A percentile compares a stretch with the other conserved stretches of the same genome.
These are phyloP conservation scores for Colletotrichum tropicicola DNA, from an alignment of 2,329 filamentous ascomycete genomes.

Conservation along the genomic window DNA sequence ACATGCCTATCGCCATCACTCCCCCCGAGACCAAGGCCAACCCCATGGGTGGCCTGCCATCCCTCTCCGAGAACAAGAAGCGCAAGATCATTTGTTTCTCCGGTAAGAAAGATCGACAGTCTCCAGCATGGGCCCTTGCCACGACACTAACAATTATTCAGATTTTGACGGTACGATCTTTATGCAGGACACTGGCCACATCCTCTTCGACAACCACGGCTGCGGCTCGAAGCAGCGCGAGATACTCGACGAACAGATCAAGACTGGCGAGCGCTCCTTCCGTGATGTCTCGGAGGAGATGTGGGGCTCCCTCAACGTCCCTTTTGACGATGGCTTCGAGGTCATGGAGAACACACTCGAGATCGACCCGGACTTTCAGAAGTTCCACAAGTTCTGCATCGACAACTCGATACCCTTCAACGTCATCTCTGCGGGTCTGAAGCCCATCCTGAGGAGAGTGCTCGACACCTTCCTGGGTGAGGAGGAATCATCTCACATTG, in stretches of 20 bases:
- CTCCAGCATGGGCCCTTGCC: not conserved
- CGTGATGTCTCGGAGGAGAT: constrained; percentile 77
- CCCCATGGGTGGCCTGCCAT: constrained; percentile 25
- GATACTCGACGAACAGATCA: constrained; percentile 70
- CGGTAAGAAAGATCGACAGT: constrained; percentile 45
- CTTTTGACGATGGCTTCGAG: constrained; percentile 74
- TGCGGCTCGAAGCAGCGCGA: constrained; percentile 66
- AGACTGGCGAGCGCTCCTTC: constrained; percentile 71
- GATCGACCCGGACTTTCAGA: constrained; percentile 70
- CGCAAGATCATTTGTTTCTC: constrained; percentile 68
- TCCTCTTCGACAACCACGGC: constrained; percentile 73
- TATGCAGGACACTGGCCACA: constrained; percentile 76
- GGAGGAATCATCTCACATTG: constrained; percentile 64
- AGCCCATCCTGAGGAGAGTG: constrained; percentile 69
- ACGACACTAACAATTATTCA: constrained; percentile 39
- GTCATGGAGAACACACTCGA: constrained; percentile 69
- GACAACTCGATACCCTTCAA: constrained; percentile 73
- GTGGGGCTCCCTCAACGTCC: constrained; percentile 73
- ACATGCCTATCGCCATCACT: constrained; percentile 49
- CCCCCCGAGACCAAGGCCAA: constrained; percentile 42
- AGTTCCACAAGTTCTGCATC: constrained; percentile 72
- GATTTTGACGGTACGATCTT: constrained; percentile 79
- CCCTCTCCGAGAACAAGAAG: constrained; percentile 48
- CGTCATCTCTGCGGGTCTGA: constrained; percentile 74
- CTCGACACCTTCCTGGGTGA: constrained; percentile 73